Percentiles rank a stretch among this genome's conserved stretches.
These are phyloP conservation scores for Euphorbia pulcherrima DNA, from an alignment of 345 rosid genomes.

Conservation along the genomic window DNA sequence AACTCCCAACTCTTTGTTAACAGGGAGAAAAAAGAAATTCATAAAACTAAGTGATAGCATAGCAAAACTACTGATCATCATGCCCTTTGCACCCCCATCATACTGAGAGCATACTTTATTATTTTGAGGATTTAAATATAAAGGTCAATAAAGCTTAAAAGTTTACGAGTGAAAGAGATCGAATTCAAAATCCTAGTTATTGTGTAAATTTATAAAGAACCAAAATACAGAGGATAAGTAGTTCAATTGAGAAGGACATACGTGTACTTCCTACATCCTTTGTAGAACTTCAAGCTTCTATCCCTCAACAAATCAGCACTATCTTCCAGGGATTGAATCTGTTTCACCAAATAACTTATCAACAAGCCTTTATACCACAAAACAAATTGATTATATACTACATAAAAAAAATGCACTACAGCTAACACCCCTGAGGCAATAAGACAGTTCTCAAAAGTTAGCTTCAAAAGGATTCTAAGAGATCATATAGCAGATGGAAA, in stretches of 20 bases:
- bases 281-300: conserved; percentile 88
- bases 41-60: background rate
- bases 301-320: conserved; percentile 75
- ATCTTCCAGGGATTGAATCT: conserved; percentile 93
- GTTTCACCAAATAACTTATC: conserved; percentile 31
- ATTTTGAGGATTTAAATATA: background rate
- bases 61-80: background rate
- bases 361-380: background rate
- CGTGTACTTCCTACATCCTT: conserved; percentile 99
- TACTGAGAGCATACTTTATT: background rate
- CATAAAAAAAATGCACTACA: background rate
- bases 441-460: background rate
- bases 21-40: background rate
- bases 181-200: background rate
- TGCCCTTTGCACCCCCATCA: background rate
- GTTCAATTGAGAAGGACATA: conserved; percentile 31
- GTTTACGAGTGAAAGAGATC: background rate
- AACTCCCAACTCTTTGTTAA: background rate
- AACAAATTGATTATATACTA: background rate
- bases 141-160: too few relatives aligned
- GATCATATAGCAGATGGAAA: background rate
- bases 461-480: background rate
- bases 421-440: background rate
- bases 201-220: too few relatives aligned
- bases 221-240: background rate